phyloP scores from a whole-genome alignment of 2,329 filamentous ascomycete species.

The Dothistroma pini region DNA sequence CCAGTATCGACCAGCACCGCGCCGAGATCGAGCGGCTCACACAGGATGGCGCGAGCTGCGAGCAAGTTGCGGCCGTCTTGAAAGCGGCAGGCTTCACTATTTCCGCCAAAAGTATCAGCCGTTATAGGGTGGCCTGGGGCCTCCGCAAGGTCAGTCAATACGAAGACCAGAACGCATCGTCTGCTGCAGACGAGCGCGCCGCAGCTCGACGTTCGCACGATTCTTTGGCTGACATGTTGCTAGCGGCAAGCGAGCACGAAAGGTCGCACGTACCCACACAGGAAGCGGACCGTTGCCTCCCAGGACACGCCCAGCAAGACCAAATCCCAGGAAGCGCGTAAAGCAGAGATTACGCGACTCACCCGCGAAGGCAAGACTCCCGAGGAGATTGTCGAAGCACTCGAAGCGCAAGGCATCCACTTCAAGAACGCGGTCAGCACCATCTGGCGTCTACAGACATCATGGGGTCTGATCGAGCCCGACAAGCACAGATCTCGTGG shows the following conservation, averaged over 20 bases:
- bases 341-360: conserved; percentile 22
- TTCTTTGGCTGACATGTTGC: no score
- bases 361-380: conserved; percentile 25
- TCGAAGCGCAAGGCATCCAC: conserved; percentile 21
- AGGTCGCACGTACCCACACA: conserved; percentile 15
- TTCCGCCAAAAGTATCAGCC: conserved; percentile 24
- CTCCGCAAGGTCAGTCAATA: conserved; percentile 14
- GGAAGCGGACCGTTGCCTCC: conserved; percentile 6
- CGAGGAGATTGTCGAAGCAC: conserved; percentile 24
- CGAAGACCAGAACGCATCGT: no score
- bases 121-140: conserved; percentile 26
- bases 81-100: conserved; percentile 19
- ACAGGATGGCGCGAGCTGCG: conserved; percentile 23
- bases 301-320: conserved; percentile 8
- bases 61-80: conserved; percentile 25
- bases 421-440: conserved; percentile 23
- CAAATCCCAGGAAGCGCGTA: conserved; percentile 17
- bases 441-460: conserved; percentile 25
- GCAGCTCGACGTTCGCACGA: no score
- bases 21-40: conserved; percentile 23
- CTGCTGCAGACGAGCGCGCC: no score
- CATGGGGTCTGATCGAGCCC: conserved; percentile 26
- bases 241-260: conserved; percentile 12
- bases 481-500: conserved; percentile 25
- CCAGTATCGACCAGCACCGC: conserved; percentile 17